These are phyloP conservation scores for Acacia crassicarpa DNA, from an alignment of 306 rosid genomes.

Conservation along the genomic window DNA sequence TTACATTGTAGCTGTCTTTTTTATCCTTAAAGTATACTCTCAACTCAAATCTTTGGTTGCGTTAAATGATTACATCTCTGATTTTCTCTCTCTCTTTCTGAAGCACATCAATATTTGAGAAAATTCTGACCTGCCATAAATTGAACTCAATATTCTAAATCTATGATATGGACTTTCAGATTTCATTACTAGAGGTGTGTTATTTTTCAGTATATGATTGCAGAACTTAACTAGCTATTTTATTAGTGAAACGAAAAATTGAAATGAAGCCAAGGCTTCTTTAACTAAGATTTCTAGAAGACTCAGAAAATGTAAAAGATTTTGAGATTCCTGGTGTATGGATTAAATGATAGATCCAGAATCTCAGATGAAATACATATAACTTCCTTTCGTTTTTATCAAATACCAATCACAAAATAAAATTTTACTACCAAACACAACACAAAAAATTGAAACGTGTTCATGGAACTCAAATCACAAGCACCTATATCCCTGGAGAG, in stretches of 20 bases:
- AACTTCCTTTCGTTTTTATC: neutral
- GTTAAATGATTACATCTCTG: neutral
- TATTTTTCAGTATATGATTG: neutral
- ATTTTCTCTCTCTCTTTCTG: neutral
- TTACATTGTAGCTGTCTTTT: neutral
- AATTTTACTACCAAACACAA: neutral
- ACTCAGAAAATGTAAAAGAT: neutral
- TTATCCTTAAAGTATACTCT: neutral
- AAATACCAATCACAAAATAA: neutral
- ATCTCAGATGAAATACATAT: neutral
- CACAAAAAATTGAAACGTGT: neutral
- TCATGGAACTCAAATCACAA: neutral
- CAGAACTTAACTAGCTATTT: too few species aligned
- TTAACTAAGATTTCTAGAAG: neutral
- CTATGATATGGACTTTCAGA: neutral
- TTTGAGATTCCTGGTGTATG: neutral
- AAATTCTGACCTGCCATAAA: neutral
- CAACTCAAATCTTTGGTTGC: neutral
- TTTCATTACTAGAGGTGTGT: neutral
- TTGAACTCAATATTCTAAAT: neutral
- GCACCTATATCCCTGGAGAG: neutral
- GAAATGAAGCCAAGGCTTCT: neutral
- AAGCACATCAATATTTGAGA: neutral
- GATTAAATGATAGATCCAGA: neutral
- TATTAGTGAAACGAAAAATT: neutral